Evolutionary conservation across 2,329 filamentous ascomycete genomes (phyloP), one percentile per base, ranked within the genome.

Genomic region (Colletotrichum cordylinicola): DNA sequence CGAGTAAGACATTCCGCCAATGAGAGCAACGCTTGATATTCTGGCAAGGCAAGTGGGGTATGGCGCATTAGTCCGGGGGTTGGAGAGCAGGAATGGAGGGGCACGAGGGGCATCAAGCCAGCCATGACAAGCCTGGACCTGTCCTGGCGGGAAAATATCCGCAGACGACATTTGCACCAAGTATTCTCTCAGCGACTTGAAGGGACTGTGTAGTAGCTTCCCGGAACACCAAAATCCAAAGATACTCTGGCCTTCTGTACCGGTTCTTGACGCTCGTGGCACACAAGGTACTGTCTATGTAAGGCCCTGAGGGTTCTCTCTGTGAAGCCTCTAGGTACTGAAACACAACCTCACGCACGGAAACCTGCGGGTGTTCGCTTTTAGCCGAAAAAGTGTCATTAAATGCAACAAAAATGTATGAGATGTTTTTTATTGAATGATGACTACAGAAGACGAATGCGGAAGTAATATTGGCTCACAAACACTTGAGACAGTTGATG

Each of bases 1-100:
- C 10, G 7, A 39, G 24, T 6, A 16, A 55, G n/a, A 70, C 75
- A 4, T 76, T 76, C 74, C 74, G 13, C 74, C 74, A 76, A 76
- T 75, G 16, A 24, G 13, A 58, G 13, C 5, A 6, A 13, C 1
- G 6, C 4, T 29, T 12, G 0, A 7, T 9, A n/a, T 60, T 67
- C 27, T 68, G 33, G 64, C 15, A n/a, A 58, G 56, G 69, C n/a
- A 64, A 52, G 69, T 72, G 69, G 73, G 56, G 64, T 48, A 24
- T 52, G 12, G 24, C 35, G 24, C 18, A 24, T 74, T 39, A 61
- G 60, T 61, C 64, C 39, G 64, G 55, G 62, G 27, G 52, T 74
- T 52, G 60, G 68, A 67, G 61, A 72, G 68, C 29, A 65, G 52
- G 18, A 39, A 58, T 24, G 72, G 72, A 75, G 48, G 68, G 68